These are phyloP conservation scores for Talaromyces rugulosus DNA, from an alignment of 2,329 filamentous ascomycete genomes.

Conservation along the genomic window DNA sequence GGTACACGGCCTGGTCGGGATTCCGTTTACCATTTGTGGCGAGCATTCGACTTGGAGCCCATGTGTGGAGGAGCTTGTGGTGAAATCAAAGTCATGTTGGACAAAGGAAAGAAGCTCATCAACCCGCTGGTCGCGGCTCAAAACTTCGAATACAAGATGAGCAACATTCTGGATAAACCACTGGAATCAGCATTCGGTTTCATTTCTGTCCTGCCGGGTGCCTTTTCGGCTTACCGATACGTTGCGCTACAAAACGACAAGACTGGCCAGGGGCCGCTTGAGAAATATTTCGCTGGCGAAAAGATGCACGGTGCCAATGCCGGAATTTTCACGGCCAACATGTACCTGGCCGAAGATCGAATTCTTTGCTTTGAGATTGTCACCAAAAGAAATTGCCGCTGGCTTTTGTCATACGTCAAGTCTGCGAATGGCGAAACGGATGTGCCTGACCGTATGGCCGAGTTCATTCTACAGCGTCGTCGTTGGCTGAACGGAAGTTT, in stretches of 20 bases:
- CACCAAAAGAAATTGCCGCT: constrained; percentile 93
- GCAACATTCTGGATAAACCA: constrained; percentile 97
- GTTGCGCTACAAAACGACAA: constrained; percentile 95
- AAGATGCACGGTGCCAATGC: constrained; percentile 91
- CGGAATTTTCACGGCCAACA: constrained; percentile 93
- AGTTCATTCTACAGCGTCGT: constrained; percentile 91
- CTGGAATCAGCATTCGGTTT: constrained; percentile 97
- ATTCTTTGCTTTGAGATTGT: constrained; percentile 71
- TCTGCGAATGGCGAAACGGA: constrained; percentile 95
- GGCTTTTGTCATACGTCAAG: constrained; percentile 98
- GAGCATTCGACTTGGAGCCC: constrained; percentile 94
- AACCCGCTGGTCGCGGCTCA: constrained; percentile 94
- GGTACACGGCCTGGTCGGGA: constrained; percentile 91
- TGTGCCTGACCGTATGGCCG: constrained; percentile 88
- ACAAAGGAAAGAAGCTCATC: constrained; percentile 76
- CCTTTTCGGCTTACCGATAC: constrained; percentile 97
- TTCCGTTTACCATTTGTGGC: constrained; percentile 98
- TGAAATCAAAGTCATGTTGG: constrained; percentile 98
- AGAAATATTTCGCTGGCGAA: constrained; percentile 96
- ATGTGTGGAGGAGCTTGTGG: constrained; percentile 97
- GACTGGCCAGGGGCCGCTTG: constrained; percentile 82
- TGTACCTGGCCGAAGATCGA: constrained; percentile 50
- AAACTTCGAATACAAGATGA: constrained; percentile 99
- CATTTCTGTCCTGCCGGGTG: constrained; percentile 92
- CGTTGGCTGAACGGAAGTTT: constrained; percentile 98